phyloP scores from a whole-genome alignment of 2,329 filamentous ascomycete genomes.

The Xylaria sp. region DNA sequence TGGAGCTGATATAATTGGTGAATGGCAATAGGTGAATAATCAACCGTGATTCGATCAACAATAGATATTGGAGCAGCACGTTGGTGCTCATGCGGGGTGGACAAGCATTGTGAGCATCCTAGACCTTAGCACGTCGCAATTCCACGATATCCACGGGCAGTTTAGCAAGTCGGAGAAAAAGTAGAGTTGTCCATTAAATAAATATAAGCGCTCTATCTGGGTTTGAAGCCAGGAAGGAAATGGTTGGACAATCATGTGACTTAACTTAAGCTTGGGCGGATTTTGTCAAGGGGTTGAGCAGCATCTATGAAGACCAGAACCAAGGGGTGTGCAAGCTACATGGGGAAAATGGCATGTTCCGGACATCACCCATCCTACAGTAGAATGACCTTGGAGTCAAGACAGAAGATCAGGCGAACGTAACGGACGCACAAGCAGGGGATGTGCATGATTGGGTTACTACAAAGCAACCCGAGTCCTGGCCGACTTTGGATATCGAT shows the following conservation, averaged over 20 bases:
- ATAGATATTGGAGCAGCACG: constrained; percentile 2
- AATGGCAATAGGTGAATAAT: constrained; percentile 22
- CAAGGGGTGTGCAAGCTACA: not conserved
- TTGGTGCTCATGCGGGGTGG: constrained; percentile 21
- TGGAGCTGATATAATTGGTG: constrained; percentile 28
- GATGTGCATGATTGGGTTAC: constrained; percentile 13
- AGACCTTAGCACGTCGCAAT: constrained; percentile 11
- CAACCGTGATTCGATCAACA: constrained; percentile 8
- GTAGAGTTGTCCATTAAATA: not conserved
- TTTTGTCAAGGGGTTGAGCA: not conserved
- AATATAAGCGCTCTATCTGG: constrained; percentile 1
- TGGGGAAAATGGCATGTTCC: not conserved
- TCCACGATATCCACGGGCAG: constrained; percentile 21
- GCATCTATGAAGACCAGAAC: not conserved
- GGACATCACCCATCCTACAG: not conserved
- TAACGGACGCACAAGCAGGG: constrained; percentile 19
- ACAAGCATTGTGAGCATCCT: constrained; percentile 13
- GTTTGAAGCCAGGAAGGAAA: not conserved
- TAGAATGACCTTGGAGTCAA: not conserved
- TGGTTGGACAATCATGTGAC: constrained; percentile 23
- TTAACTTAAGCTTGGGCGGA: not conserved
- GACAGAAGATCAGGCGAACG: constrained; percentile 5
- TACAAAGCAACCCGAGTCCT: not conserved
- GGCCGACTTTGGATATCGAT: not conserved
- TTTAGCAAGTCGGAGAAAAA: constrained; percentile 6